Conservation (phyloP, 371 early-diverging fungal genomes). For the Mortierella sp. region DNA sequence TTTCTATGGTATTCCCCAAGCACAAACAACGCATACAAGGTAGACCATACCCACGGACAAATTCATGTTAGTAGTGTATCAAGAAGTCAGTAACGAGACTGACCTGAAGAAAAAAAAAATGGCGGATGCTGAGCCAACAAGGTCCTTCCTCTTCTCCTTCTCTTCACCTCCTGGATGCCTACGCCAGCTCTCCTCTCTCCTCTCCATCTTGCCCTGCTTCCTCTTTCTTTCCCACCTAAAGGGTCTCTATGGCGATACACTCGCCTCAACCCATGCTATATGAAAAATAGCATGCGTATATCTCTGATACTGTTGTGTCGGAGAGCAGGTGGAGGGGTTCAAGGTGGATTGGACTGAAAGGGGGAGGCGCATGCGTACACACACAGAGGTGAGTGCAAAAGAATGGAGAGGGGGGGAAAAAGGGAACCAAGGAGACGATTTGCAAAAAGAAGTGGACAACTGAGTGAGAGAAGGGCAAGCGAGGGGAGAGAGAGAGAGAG, state of each 20-base stretch:
- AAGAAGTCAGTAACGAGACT: too few species aligned
- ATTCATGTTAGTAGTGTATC: too few species aligned
- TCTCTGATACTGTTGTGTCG: too few species aligned
- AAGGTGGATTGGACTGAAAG: not conserved
- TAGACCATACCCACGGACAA: not conserved
- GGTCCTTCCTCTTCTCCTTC: not conserved
- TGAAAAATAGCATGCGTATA: too few species aligned
- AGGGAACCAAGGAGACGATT: not conserved
- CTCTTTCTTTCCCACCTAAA: too few species aligned
- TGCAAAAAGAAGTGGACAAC: not conserved
- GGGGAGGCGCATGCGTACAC: not conserved
- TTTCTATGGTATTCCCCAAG: conserved; percentile 27
- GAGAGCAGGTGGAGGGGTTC: too few species aligned
- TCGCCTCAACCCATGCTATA: too few species aligned
- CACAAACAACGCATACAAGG: not conserved
- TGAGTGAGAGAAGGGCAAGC: not conserved
- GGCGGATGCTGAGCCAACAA: too few species aligned
- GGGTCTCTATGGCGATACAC: too few species aligned
- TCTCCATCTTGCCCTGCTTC: too few species aligned
- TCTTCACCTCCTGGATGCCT: not conserved
- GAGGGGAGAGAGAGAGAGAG: conserved; percentile 12
- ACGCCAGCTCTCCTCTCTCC: too few species aligned
- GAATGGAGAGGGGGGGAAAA: not conserved
- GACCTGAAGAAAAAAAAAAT: not conserved
- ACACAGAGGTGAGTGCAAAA: not conserved